These are phyloP conservation scores for Pseudozyma hubeiensis DNA, from an alignment of 1,284 basidiomycete genomes.

Conservation along the genomic window DNA sequence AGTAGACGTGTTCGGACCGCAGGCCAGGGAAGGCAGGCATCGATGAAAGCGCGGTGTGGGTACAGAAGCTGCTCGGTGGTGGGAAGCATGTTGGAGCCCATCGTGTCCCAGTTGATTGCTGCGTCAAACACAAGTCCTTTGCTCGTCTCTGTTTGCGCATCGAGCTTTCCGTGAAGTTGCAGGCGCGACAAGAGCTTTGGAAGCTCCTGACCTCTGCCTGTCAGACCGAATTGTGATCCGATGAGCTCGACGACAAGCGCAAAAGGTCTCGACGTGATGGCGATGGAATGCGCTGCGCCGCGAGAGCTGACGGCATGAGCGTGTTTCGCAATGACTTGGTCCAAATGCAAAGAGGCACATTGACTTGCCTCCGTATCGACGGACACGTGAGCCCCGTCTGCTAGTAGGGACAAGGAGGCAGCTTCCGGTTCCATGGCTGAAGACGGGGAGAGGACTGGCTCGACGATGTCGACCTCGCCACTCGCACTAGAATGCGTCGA, in stretches of 20 bases:
- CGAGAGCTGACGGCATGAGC: not conserved
- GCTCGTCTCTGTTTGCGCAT: not conserved
- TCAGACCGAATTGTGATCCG: conserved; percentile 16
- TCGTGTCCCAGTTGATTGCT: conserved; percentile 26
- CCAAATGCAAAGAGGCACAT: conserved; percentile 6
- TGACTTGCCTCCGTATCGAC: conserved; percentile 1
- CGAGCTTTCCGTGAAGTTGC: conserved; percentile 13
- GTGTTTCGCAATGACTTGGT: conserved; percentile 11
- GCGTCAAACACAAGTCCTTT: conserved; percentile 42
- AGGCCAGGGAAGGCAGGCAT: conserved; percentile 50
- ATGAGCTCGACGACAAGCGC: conserved; percentile 18
- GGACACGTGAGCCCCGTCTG: not conserved
- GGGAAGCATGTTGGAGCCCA: conserved; percentile 37
- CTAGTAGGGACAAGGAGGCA: not conserved
- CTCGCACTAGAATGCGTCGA: conserved; percentile 7
- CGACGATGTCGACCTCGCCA: not conserved
- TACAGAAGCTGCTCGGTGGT: conserved; percentile 38
- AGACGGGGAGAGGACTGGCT: conserved; percentile 1
- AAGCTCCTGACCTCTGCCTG: conserved; percentile 1
- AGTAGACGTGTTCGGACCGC: conserved; percentile 42
- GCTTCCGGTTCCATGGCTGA: not conserved
- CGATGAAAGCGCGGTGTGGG: conserved; percentile 46
- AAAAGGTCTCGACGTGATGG: conserved; percentile 26
- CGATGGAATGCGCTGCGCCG: not conserved
- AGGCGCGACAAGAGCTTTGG: conserved; percentile 23